phyloP scores from a whole-genome alignment of 2,329 filamentous ascomycete species.

The Cladosporium austrohemisphaericum region DNA sequence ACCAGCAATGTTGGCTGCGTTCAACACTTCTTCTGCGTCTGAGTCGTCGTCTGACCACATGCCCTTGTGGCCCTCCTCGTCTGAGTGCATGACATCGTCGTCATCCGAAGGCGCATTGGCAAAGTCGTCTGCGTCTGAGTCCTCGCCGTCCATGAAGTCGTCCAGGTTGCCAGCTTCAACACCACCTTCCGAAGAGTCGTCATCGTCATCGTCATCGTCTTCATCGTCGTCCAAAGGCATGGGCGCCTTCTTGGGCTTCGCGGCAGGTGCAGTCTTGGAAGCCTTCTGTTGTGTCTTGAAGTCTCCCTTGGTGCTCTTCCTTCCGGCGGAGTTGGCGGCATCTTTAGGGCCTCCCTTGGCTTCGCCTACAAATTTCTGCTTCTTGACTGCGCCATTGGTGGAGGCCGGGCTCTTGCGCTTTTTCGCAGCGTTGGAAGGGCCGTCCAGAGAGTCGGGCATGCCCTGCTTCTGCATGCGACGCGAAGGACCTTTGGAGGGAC shows the following conservation, averaged over 20 bases:
- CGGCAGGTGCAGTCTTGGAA: slow-evolving; percentile 24
- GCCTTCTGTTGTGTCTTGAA: slow-evolving; percentile 33
- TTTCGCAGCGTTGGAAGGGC: slow-evolving; percentile 63
- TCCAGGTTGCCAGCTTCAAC: slow-evolving; percentile 29
- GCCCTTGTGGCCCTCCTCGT: slow-evolving; percentile 56
- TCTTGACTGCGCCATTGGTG: slow-evolving; percentile 58
- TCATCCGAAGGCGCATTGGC: slow-evolving; percentile 38
- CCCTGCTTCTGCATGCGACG: slow-evolving; percentile 97
- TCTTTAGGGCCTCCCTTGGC: slow-evolving; percentile 30
- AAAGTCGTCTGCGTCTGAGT: slow-evolving; percentile 32
- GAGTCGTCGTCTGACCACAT: slow-evolving; percentile 94
- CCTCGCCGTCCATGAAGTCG: slow-evolving; percentile 30
- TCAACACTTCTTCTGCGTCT: slow-evolving; percentile 84
- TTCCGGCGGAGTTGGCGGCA: slow-evolving; percentile 30
- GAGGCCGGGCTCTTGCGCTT: slow-evolving; percentile 76
- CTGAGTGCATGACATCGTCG: slow-evolving; percentile 59
- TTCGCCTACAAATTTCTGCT: slow-evolving; percentile 57
- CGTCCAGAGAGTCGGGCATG: slow-evolving; percentile 74
- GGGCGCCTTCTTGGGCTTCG: slow-evolving; percentile 30
- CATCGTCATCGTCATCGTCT: slow-evolving; percentile 31
- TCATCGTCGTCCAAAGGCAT: slow-evolving; percentile 34
- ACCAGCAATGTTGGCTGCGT: slow-evolving; percentile 92
- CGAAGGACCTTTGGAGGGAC: slow-evolving; percentile 6
- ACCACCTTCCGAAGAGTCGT: slow-evolving; percentile 46
- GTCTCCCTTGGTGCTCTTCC: slow-evolving; percentile 27